Percentiles rank a stretch among this genome's conserved stretches.
phyloP scores from a whole-genome alignment of 768 basidiomycete genomes.

The Antrodiella citrinella region DNA sequence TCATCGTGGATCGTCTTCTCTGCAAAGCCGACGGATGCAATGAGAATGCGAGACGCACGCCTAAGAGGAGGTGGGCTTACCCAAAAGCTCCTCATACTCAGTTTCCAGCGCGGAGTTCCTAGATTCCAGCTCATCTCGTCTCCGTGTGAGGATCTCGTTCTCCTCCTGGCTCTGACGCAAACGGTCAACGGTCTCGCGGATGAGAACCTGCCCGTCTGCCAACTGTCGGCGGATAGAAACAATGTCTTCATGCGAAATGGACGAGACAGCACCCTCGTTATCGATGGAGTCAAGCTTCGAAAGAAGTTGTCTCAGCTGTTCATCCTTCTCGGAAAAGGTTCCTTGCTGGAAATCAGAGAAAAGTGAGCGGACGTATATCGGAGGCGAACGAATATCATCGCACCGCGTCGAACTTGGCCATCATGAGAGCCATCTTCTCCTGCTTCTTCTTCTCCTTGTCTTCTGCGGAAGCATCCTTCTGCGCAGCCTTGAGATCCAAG shows the following conservation, averaged over 20 bases:
- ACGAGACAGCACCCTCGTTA: constrained; percentile 41
- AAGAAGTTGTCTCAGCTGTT: constrained; percentile 79
- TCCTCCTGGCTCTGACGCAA: constrained; percentile 89
- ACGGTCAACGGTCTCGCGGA: constrained; percentile 86
- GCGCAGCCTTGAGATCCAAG: constrained; percentile 67
- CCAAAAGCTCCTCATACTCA: constrained; percentile 95
- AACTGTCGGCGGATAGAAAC: constrained; percentile 80
- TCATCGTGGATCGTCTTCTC: constrained; percentile 92
- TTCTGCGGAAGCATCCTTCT: constrained; percentile 82
- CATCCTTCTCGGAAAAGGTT: constrained; percentile 93
- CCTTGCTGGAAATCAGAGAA: constrained; percentile 63
- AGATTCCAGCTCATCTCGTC: constrained; percentile 83
- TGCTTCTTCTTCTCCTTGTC: constrained; percentile 99
- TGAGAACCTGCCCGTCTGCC: constrained; percentile 76
- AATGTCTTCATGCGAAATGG: constrained; percentile 69
- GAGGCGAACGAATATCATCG: no score
- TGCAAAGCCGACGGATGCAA: constrained; percentile 23
- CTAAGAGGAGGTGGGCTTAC: constrained; percentile 34
- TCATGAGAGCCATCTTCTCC: constrained; percentile 99
- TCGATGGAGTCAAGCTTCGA: constrained; percentile 81
- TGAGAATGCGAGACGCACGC: neutral
- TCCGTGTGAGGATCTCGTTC: constrained; percentile 72
- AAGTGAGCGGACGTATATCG: neutral
- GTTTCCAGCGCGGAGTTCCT: constrained; percentile 75
- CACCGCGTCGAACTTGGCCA: constrained; percentile 97